phyloP scores from a whole-genome alignment of 179 eudicot genomes.

The Monotropa hypopitys region DNA sequence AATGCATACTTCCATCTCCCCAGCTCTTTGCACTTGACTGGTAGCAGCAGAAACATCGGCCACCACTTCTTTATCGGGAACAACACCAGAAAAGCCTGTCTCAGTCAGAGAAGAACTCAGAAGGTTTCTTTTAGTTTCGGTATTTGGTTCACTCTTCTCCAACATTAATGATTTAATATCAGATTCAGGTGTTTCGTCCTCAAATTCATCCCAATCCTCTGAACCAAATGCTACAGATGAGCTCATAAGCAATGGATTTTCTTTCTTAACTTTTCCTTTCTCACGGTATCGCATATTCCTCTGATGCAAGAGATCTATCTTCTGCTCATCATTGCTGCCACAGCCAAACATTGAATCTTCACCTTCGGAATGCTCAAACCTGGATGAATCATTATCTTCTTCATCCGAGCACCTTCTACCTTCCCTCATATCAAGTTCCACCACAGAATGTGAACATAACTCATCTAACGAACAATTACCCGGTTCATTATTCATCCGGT shows the following conservation, averaged over 20 bases:
- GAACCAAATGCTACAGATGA: constrained; percentile 70
- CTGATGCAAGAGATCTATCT: constrained; percentile 19
- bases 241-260: constrained; percentile 43
- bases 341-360: constrained; percentile 79
- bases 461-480: constrained; percentile 8
- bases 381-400: constrained; percentile 46
- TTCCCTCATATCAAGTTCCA: constrained; percentile 23
- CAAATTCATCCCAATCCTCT: constrained; percentile 81
- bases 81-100: constrained; percentile 10
- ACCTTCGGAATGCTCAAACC: constrained; percentile 73
- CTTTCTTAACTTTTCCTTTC: constrained; percentile 18
- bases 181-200: constrained; percentile 32
- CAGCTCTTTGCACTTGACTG: constrained; percentile 19
- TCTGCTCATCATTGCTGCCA: constrained; percentile 52
- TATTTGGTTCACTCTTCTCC: constrained; percentile 17
- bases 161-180: constrained; percentile 15
- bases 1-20: constrained; percentile 14
- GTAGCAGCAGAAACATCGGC: constrained; percentile 11
- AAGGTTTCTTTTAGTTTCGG: constrained; percentile 14
- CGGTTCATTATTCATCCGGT: constrained; percentile 5
- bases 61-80: constrained; percentile 17
- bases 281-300: constrained; percentile 18
- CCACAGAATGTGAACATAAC: neutral
- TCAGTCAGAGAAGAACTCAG: constrained; percentile 18
- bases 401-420: constrained; percentile 39